Evolutionary conservation across 176 grass and related monocot genomes (phyloP), one percentile per base, ranked within the genome.

Genomic region (Avena atlantica): DNA sequence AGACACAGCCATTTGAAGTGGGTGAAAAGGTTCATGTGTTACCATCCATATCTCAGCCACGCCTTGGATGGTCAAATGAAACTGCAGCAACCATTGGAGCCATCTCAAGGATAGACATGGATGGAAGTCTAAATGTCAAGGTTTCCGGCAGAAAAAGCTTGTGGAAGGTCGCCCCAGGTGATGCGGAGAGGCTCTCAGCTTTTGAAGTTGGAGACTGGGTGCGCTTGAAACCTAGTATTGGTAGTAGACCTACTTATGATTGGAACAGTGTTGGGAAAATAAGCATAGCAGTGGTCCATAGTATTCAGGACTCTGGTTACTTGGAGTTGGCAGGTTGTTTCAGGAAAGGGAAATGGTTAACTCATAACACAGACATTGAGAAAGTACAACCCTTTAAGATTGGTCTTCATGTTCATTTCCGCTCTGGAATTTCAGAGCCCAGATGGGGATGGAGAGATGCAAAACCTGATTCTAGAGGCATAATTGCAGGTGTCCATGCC

Each of bases 181-280:
- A 99, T n/a, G 92, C 94, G 31, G 97, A 99, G 89, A 94, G 92
- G 82, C 94, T 99, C 76, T 97, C 94, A 70, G 97, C 94, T 81
- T 99, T 97, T 86, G 97, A 93, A 78, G 97, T 99, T 81, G 97
- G 97, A 74, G 97, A 99, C 60, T 99, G 97, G 97, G 97, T 99
- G 78, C 91, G 87, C 20, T n/a, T 77, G 69, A 99, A 99, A 67
- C 91, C 87, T 86, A 99, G 76, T 79, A 70, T 89, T 72, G 97
- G 92, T 4, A 86, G 86, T 85, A 99, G 94, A 89, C 89, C 97
- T 74, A 94, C 92, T 60, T 99, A 94, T 86, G 94, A 99, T 70
- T 94, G 97, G 97, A 99, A 93, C 80, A 90, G 79, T 85, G 76
- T 94, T n/a, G 94, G 94, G 29, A 99, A 89, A 93, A 89, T 89